Conservation (phyloP, 75 land plant genomes). For the Cunninghamia lanceolata region DNA sequence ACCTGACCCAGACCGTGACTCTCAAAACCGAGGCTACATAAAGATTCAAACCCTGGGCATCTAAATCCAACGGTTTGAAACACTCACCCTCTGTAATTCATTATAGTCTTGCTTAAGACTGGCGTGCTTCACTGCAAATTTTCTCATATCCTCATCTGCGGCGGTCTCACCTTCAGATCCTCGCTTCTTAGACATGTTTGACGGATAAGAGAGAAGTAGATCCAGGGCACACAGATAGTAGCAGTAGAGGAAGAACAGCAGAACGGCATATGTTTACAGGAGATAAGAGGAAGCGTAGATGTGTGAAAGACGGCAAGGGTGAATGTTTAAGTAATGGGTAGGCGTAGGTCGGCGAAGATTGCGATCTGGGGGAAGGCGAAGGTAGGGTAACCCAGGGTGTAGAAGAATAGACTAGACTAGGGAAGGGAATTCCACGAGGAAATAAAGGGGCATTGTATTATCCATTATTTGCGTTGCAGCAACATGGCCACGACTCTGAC, state of each 20-base stretch:
- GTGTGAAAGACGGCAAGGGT: no score
- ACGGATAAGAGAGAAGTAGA: neutral
- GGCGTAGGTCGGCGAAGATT: slow-evolving; percentile 5
- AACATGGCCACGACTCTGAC: neutral
- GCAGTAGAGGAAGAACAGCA: neutral
- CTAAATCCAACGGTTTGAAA: neutral
- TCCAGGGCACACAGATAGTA: no score
- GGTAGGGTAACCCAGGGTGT: neutral
- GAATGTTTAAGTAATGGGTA: neutral
- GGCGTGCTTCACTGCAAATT: neutral
- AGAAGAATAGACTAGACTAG: neutral
- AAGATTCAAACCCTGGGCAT: neutral
- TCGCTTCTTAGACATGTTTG: slow-evolving; percentile 1
- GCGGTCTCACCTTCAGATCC: neutral
- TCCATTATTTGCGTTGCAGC: neutral
- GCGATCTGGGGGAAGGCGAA: neutral
- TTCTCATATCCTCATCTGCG: slow-evolving; percentile 7
- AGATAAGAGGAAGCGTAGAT: neutral
- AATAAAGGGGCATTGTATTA: neutral
- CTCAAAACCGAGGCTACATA: neutral
- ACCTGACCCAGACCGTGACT: neutral
- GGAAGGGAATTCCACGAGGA: neutral
- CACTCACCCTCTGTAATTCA: slow-evolving; percentile 8
- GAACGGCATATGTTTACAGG: no score
- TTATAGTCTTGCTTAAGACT: slow-evolving; percentile 9